phyloP scores from a whole-genome alignment of 2,329 filamentous ascomycete genomes.

The Fusarium sp. region DNA sequence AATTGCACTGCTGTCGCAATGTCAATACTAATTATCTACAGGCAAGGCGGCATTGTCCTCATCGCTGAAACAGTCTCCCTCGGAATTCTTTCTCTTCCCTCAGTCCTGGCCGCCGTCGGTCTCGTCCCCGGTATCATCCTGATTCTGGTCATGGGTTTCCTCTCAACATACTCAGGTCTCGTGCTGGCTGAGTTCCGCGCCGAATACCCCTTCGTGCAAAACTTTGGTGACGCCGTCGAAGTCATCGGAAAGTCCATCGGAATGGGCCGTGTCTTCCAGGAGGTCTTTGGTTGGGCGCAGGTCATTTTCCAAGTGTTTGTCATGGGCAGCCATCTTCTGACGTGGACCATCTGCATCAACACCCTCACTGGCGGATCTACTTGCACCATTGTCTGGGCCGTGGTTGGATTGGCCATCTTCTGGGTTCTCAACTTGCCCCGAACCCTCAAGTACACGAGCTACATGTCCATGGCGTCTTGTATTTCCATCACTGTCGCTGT shows the following conservation, averaged over 20 bases:
- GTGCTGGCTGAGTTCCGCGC: slow-evolving; percentile 76
- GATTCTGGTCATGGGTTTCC: slow-evolving; percentile 73
- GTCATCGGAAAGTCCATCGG: slow-evolving; percentile 63
- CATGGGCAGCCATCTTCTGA: slow-evolving; percentile 77
- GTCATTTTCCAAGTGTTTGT: slow-evolving; percentile 75
- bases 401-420: slow-evolving; percentile 70
- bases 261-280: slow-evolving; percentile 67
- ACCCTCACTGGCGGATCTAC: slow-evolving; percentile 69
- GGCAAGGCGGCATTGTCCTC: slow-evolving; percentile 61
- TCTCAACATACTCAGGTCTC: slow-evolving; percentile 74
- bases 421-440: slow-evolving; percentile 71
- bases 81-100: slow-evolving; percentile 78
- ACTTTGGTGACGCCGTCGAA: slow-evolving; percentile 75
- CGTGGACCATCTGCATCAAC: slow-evolving; percentile 76
- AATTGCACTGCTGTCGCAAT: background rate
- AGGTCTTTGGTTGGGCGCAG: slow-evolving; percentile 71
- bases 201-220: slow-evolving; percentile 75
- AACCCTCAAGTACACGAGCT: slow-evolving; percentile 73
- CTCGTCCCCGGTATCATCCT: slow-evolving; percentile 79
- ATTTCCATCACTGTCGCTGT: slow-evolving; percentile 73
- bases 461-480: slow-evolving; percentile 73
- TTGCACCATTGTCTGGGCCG: slow-evolving; percentile 74
- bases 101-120: slow-evolving; percentile 78
- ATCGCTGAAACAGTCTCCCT: slow-evolving; percentile 62
- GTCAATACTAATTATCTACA: slow-evolving; percentile 34